These are phyloP conservation scores for Canariomyces notabilis DNA, from an alignment of 2,329 filamentous ascomycete genomes.

Conservation along the genomic window DNA sequence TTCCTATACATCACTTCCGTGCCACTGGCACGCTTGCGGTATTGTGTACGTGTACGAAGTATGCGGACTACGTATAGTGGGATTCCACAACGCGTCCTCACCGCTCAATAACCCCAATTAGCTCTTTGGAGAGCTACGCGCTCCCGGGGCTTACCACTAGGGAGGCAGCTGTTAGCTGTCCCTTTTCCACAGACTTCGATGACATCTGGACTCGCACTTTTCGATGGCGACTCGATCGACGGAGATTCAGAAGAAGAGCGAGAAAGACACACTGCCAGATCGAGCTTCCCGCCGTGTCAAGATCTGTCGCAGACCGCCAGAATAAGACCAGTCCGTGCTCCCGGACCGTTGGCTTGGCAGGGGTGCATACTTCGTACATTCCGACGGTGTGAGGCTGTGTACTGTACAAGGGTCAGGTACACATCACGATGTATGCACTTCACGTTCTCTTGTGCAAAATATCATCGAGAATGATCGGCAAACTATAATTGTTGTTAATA, in stretches of 20 bases:
- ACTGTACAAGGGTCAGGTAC: too few species aligned
- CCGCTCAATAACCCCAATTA: conserved; percentile 2
- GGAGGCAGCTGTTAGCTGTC: too few species aligned
- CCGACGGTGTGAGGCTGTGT: too few species aligned
- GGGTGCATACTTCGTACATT: background rate
- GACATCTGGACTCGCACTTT: background rate
- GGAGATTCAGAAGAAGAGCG: conserved; percentile 5
- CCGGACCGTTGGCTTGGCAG: conserved; percentile 5
- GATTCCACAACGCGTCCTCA: conserved; percentile 6
- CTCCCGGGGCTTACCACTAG: too few species aligned
- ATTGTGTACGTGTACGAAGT: too few species aligned
- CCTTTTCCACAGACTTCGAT: too few species aligned
- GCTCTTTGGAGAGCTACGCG: too few species aligned
- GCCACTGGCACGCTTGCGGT: background rate
- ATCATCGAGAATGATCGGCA: too few species aligned
- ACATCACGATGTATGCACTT: too few species aligned
- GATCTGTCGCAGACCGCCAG: conserved; percentile 15
- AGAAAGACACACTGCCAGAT: background rate
- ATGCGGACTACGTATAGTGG: too few species aligned
- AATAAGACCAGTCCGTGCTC: conserved; percentile 8
- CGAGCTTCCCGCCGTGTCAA: conserved; percentile 8
- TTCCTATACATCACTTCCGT: conserved; percentile 5
- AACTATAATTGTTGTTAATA: too few species aligned
- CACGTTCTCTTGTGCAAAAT: too few species aligned
- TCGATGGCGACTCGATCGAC: background rate